A percentile compares a stretch with the other conserved stretches of the same genome.
Conservation (phyloP, 179 eudicot genomes). For the Camellia oleifera region DNA sequence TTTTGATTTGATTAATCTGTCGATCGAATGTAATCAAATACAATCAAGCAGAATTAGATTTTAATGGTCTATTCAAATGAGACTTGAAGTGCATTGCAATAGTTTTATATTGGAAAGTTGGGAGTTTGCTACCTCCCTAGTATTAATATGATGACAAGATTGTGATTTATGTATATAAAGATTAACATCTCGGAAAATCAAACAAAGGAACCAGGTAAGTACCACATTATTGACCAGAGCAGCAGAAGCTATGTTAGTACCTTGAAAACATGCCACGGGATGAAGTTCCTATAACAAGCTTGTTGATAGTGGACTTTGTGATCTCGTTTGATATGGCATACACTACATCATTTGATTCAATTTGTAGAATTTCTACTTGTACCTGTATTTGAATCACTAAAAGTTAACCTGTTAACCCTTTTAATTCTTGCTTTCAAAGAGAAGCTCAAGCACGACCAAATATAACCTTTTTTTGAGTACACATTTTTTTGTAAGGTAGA, state of each 20-base stretch:
- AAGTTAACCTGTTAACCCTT: constrained; percentile 5
- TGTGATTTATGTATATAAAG: not conserved
- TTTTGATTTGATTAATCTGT: too few relatives aligned
- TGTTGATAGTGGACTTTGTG: constrained; percentile 32
- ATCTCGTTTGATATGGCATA: constrained; percentile 52
- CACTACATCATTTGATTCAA: constrained; percentile 72
- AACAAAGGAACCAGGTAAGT: not conserved
- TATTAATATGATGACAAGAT: not conserved
- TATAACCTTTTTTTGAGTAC: constrained; percentile 49
- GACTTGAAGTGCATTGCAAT: not conserved
- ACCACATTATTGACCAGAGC: not conserved
- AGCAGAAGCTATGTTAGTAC: constrained; percentile 31
- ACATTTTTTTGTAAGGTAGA: constrained; percentile 57
- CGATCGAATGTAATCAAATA: too few relatives aligned
- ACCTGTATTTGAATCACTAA: constrained; percentile 43
- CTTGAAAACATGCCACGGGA: constrained; percentile 75
- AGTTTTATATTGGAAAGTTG: not conserved
- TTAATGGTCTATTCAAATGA: not conserved
- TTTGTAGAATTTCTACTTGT: constrained; percentile 54
- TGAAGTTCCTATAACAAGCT: constrained; percentile 87
- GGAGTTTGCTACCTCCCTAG: not conserved
- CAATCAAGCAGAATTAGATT: not conserved
- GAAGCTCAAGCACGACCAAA: not conserved
- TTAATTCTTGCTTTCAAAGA: not conserved
- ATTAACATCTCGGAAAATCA: not conserved